Conservation (phyloP, 2,329 filamentous ascomycete genomes). For the Beauveria sp. region DNA sequence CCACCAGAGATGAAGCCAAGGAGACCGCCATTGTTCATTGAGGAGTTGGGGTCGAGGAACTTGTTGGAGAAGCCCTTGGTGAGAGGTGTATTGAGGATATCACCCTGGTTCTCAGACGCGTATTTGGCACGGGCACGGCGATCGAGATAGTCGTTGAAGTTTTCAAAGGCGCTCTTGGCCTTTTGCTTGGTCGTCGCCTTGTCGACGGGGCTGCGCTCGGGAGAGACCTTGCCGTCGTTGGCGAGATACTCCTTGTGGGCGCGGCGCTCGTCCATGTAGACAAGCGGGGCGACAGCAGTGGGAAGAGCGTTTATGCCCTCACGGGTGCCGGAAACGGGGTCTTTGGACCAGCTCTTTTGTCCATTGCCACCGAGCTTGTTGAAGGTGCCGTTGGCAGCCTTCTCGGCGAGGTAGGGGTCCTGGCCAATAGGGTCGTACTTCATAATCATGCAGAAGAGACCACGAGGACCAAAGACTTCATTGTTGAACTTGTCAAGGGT, state of each 20-base stretch:
- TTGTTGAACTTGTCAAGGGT: slow-evolving; percentile 13
- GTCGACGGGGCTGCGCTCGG: background rate
- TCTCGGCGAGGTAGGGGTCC: background rate
- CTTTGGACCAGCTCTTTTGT: slow-evolving; percentile 6
- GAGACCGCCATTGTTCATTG: slow-evolving; percentile 15
- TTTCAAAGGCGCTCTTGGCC: slow-evolving; percentile 11
- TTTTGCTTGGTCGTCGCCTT: slow-evolving; percentile 9
- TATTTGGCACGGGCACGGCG: slow-evolving; percentile 12
- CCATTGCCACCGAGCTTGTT: slow-evolving; percentile 1
- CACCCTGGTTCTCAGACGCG: slow-evolving; percentile 11
- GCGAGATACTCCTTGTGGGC: slow-evolving; percentile 11
- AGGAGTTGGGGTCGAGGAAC: slow-evolving; percentile 19
- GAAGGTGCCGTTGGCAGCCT: background rate
- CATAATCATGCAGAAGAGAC: slow-evolving; percentile 14
- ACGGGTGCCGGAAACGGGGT: slow-evolving; percentile 9
- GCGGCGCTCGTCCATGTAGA: slow-evolving; percentile 12
- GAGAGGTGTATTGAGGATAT: slow-evolving; percentile 12
- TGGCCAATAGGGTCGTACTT: slow-evolving; percentile 12
- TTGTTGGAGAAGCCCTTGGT: slow-evolving; percentile 21
- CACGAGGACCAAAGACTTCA: slow-evolving; percentile 11
- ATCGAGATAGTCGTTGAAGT: slow-evolving; percentile 13
- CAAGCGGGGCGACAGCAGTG: slow-evolving; percentile 6
- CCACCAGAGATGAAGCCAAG: slow-evolving; percentile 12
- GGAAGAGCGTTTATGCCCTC: slow-evolving; percentile 10
- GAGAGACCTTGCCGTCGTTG: background rate